Percentiles rank a stretch among this genome's conserved stretches.
These are phyloP conservation scores for Moesziomyces sp. DNA, from an alignment of 1,284 basidiomycete genomes.

Conservation along the genomic window DNA sequence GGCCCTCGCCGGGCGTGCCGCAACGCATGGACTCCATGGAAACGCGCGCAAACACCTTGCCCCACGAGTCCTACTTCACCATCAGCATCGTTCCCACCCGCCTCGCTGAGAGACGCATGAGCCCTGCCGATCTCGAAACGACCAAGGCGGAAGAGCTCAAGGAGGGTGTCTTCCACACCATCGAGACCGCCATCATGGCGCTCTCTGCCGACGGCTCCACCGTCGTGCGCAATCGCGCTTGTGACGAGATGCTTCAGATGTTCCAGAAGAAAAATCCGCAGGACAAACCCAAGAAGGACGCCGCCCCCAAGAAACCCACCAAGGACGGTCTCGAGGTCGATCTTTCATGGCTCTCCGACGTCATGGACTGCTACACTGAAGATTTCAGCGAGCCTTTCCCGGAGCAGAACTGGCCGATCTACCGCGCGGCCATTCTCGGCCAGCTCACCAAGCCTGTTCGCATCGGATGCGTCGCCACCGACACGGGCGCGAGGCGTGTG, in stretches of 20 bases:
- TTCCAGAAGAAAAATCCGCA: constrained; percentile 50
- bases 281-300: constrained; percentile 25
- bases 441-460: constrained; percentile 42
- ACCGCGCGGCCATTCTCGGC: constrained; percentile 54
- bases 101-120: constrained; percentile 46
- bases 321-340: constrained; percentile 42
- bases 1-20: neutral
- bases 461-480: constrained; percentile 48
- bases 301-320: constrained; percentile 14
- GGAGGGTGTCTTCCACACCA: constrained; percentile 50
- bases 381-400: constrained; percentile 54
- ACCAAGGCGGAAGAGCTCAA: constrained; percentile 49
- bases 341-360: constrained; percentile 56
- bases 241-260: constrained; percentile 54
- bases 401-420: constrained; percentile 57
- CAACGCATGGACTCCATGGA: constrained; percentile 24
- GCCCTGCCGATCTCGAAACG: constrained; percentile 37
- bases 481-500: constrained; percentile 41
- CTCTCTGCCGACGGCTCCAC: constrained; percentile 55
- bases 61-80: constrained; percentile 60
- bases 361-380: constrained; percentile 59
- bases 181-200: constrained; percentile 56
- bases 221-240: constrained; percentile 56
- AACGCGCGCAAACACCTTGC: constrained; percentile 16
- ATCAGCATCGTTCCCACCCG: constrained; percentile 51